Conservation (phyloP, 2,329 filamentous ascomycete species). For the Ophiobolus disseminans region DNA sequence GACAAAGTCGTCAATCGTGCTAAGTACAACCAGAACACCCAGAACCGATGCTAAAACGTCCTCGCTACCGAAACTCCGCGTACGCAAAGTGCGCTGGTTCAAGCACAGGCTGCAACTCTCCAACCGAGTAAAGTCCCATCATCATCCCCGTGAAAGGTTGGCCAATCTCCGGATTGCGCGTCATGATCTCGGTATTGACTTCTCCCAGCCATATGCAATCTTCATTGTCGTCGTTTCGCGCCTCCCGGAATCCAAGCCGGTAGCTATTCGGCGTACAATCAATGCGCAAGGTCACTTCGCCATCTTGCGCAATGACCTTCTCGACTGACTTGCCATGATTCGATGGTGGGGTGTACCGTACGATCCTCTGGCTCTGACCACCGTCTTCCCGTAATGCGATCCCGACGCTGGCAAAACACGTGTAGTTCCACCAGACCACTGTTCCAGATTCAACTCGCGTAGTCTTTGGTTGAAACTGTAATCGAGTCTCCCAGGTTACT, state of each 20-base stretch:
- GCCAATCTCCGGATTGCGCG: conserved; percentile 48
- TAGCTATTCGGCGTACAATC: conserved; percentile 18
- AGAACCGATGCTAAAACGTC: too few species aligned
- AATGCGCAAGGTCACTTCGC: conserved; percentile 25
- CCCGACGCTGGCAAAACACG: conserved; percentile 54
- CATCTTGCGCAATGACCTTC: conserved; percentile 13
- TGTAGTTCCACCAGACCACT: conserved; percentile 63
- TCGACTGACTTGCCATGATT: conserved; percentile 17
- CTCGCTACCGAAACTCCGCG: conserved; percentile 12
- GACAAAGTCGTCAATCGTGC: too few species aligned
- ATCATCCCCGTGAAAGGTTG: conserved; percentile 56
- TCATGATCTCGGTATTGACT: conserved; percentile 44
- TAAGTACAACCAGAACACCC: too few species aligned
- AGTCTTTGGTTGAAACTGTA: conserved; percentile 57
- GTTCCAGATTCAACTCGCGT: conserved; percentile 60
- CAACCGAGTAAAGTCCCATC: conserved; percentile 56
- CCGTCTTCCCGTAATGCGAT: conserved; percentile 24
- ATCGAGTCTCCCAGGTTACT: conserved; percentile 52
- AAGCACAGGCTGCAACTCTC: conserved; percentile 50
- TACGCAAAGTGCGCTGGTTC: conserved; percentile 52
- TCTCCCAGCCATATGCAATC: conserved; percentile 18
- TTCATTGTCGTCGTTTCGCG: background rate
- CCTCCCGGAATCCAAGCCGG: conserved; percentile 33
- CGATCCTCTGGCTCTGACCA: conserved; percentile 1
- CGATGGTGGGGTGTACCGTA: conserved; percentile 11